phyloP scores from a whole-genome alignment of 768 basidiomycete species.

The Boletus reticulatus region DNA sequence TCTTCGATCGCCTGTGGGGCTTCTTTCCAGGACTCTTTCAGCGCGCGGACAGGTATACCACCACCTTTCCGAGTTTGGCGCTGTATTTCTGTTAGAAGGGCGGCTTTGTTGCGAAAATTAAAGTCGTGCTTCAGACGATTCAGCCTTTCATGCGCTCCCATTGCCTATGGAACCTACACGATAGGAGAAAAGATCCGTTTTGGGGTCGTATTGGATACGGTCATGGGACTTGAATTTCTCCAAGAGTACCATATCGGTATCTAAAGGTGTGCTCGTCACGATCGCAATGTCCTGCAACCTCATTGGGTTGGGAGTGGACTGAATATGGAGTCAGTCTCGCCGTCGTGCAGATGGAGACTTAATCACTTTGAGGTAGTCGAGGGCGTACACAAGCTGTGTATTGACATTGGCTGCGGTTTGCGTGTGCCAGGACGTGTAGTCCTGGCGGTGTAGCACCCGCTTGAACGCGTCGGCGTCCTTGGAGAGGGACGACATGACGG shows the following conservation, averaged over 20 bases:
- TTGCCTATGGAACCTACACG: slow-evolving; percentile 48
- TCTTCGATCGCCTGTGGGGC: slow-evolving; percentile 83
- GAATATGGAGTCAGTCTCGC: slow-evolving; percentile 7
- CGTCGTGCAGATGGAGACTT: slow-evolving; percentile 3
- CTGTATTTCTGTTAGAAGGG: slow-evolving; percentile 83
- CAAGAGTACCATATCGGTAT: slow-evolving; percentile 65
- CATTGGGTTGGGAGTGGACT: slow-evolving; percentile 77
- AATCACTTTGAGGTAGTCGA: slow-evolving; percentile 74
- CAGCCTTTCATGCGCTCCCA: background rate
- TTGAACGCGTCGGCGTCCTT: slow-evolving; percentile 74
- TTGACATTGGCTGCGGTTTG: slow-evolving; percentile 86
- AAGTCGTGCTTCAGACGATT: slow-evolving; percentile 66
- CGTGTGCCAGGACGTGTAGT: slow-evolving; percentile 79
- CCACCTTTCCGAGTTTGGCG: slow-evolving; percentile 81
- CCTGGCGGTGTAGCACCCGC: slow-evolving; percentile 57
- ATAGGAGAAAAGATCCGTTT: slow-evolving; percentile 84
- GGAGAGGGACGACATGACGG: slow-evolving; percentile 63
- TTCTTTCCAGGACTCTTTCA: slow-evolving; percentile 92
- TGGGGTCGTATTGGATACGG: slow-evolving; percentile 73
- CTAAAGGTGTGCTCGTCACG: slow-evolving; percentile 72
- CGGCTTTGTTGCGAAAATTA: slow-evolving; percentile 80
- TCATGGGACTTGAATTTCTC: slow-evolving; percentile 85
- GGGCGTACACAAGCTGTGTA: slow-evolving; percentile 83
- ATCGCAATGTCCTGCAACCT: slow-evolving; percentile 87
- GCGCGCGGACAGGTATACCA: slow-evolving; percentile 75